These are phyloP conservation scores for Clohesyomyces aquaticus DNA, from an alignment of 495 filamentous ascomycete genomes.

Conservation along the genomic window DNA sequence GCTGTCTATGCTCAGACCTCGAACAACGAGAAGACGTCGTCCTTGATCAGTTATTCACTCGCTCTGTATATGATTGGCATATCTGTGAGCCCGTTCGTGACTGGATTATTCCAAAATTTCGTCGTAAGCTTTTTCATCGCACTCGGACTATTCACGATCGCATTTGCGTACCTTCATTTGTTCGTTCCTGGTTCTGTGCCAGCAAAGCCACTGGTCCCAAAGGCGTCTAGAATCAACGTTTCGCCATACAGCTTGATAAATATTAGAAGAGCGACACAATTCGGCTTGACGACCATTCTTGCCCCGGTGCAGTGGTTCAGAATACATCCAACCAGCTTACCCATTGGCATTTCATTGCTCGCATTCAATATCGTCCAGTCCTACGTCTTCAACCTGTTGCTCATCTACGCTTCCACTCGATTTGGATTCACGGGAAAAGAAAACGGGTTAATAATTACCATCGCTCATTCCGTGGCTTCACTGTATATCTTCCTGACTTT, in stretches of 20 bases:
- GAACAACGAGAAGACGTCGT: neutral
- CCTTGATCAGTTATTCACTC: slow-evolving; percentile 11
- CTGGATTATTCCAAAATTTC: slow-evolving; percentile 19
- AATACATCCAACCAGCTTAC: neutral
- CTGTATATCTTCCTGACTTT: slow-evolving; percentile 9
- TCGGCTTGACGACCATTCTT: neutral
- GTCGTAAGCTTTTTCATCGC: slow-evolving; percentile 19
- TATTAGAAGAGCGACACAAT: neutral
- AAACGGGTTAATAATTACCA: slow-evolving; percentile 18
- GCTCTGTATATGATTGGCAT: slow-evolving; percentile 24
- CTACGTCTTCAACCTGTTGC: slow-evolving; percentile 19
- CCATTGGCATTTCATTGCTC: slow-evolving; percentile 1
- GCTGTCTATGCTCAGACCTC: neutral
- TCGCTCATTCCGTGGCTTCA: slow-evolving; percentile 21
- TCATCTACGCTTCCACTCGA: slow-evolving; percentile 10
- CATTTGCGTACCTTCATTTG: neutral
- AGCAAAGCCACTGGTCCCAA: neutral
- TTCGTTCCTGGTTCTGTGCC: neutral
- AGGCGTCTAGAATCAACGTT: neutral
- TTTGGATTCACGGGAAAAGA: slow-evolving; percentile 16
- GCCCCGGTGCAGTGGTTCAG: slow-evolving; percentile 1
- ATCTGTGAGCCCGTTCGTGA: slow-evolving; percentile 19
- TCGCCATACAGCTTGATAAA: neutral
- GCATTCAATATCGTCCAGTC: slow-evolving; percentile 20
- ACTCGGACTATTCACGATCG: slow-evolving; percentile 8